phyloP scores from a whole-genome alignment of 768 basidiomycete genomes.

The Amanita rimosa region DNA sequence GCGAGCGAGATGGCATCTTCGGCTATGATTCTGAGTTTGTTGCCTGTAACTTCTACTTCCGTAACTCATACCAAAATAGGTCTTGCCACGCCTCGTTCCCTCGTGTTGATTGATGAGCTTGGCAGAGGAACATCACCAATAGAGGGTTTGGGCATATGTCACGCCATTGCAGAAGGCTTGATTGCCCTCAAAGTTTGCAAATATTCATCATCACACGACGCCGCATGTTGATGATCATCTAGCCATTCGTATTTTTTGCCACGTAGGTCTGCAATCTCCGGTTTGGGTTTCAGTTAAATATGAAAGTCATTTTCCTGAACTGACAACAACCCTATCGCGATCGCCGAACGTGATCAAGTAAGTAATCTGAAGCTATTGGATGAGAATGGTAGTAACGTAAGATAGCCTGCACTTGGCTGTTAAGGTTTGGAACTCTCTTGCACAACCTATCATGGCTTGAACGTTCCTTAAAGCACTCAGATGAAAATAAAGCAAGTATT shows the following conservation, averaged over 20 bases:
- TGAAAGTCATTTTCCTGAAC: slow-evolving; percentile 67
- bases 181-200: slow-evolving; percentile 55
- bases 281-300: neutral
- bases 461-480: neutral
- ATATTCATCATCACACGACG: neutral
- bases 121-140: slow-evolving; percentile 84
- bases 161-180: slow-evolving; percentile 73
- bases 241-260: slow-evolving; percentile 87
- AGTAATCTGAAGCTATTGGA: slow-evolving; percentile 11
- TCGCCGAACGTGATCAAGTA: slow-evolving; percentile 79
- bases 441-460: neutral
- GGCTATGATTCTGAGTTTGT: slow-evolving; percentile 76
- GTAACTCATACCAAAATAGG: slow-evolving; percentile 25
- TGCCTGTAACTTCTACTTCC: neutral
- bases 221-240: neutral
- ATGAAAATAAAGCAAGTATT: slow-evolving; percentile 28
- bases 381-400: neutral
- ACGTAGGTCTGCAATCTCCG: slow-evolving; percentile 40
- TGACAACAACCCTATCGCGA: slow-evolving; percentile 62
- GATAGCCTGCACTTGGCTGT: slow-evolving; percentile 73
- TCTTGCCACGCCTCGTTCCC: slow-evolving; percentile 52
- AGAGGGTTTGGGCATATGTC: slow-evolving; percentile 74
- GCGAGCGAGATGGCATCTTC: slow-evolving; percentile 90
- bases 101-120: slow-evolving; percentile 89
- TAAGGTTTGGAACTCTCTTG: slow-evolving; percentile 34